Evolutionary conservation across 768 basidiomycete species (phyloP).

Genomic region (Boletus edulis): DNA sequence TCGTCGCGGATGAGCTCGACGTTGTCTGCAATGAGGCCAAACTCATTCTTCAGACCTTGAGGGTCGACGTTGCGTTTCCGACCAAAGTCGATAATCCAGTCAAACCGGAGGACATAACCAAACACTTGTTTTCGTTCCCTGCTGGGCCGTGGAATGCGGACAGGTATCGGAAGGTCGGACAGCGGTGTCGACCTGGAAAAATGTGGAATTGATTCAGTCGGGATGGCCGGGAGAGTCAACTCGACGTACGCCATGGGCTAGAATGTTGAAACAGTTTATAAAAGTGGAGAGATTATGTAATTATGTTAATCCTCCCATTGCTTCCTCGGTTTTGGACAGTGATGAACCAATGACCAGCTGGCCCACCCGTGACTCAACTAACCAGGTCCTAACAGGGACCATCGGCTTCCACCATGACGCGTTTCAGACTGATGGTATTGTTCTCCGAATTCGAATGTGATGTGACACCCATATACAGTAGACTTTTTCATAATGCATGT

Average conservation of each 20-base stretch:
- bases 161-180: neutral
- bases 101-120: neutral
- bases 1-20: neutral
- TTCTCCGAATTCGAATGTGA: neutral
- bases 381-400: too few relatives aligned
- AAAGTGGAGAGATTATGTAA: neutral
- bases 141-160: neutral
- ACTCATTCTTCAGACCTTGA: neutral
- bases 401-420: neutral
- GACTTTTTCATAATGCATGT: too few relatives aligned
- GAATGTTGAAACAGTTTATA: neutral
- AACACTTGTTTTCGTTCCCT: neutral
- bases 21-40: neutral
- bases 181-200: neutral
- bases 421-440: neutral
- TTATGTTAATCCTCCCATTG: too few relatives aligned
- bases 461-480: neutral
- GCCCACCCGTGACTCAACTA: too few relatives aligned
- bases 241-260: neutral
- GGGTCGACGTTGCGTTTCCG: neutral
- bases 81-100: neutral
- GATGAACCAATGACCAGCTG: too few relatives aligned
- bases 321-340: too few relatives aligned
- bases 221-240: neutral
- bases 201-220: neutral